Evolutionary conservation across 2,329 filamentous ascomycete genomes (phyloP), one percentile per base, ranked within the genome.

Genomic region (Penicillium griseofulvum): DNA sequence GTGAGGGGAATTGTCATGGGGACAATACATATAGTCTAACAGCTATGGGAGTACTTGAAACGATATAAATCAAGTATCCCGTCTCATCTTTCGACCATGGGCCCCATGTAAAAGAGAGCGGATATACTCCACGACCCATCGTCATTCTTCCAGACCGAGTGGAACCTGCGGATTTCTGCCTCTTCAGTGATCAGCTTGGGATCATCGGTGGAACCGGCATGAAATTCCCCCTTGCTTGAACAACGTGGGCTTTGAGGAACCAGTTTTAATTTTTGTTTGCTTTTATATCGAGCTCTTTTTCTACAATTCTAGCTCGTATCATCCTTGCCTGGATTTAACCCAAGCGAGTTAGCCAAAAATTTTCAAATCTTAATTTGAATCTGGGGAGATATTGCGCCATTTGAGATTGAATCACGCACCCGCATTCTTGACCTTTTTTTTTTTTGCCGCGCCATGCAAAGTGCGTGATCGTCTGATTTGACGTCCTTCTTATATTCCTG

Each of bases 91-190:
- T 31, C 19, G 17, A 47, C 49, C 41, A 36, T 36, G 34, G 49
- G 19, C 33, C 8, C 34, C 50, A 33, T 48, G 19, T 28, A 9
- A 37, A 39, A n/a, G 22, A 22, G 22, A 51, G 19, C 49, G 33
- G 48, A 50, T 43, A 38, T 44, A 55, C 61, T 63, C 63, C 64
- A 66, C 64, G 58, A 46, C 55, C 51, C 55, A 54, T 63, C 66
- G 65, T 69, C 65, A 60, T 64, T 52, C 62, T 61, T 69, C 66
- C 65, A 69, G 64, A 60, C 66, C 62, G 45, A 51, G 56, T 54
- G 36, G 61, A 56, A 62, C 64, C 55, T 31, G 53, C 49, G 60
- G 58, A 60, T 62, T 57, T 36, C 47, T 48, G 53, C 52, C 52
- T 33, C 34, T 38, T 17, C 19, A 17, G 49, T 49, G 55, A 55